Evolutionary conservation across 2,329 filamentous ascomycete genomes (phyloP).

Genomic region (Lecanoromycetidae sp.): DNA sequence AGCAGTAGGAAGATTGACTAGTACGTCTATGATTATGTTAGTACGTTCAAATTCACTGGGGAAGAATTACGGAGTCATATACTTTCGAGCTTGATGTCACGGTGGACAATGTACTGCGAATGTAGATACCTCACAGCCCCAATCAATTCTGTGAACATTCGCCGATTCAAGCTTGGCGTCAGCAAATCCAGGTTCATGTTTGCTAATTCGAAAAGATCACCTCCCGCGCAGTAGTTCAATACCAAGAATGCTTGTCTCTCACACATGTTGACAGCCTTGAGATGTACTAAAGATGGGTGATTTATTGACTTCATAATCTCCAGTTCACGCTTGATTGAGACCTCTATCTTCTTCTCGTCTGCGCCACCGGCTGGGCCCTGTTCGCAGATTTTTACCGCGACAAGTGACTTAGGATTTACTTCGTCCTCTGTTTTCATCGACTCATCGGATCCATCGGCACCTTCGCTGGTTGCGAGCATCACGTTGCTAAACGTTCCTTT

Average conservation of each 20-base stretch:
- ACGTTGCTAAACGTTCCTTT: slow-evolving; percentile 95
- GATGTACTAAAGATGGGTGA: slow-evolving; percentile 79
- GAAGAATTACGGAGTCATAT: slow-evolving; percentile 29
- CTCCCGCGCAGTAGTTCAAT: slow-evolving; percentile 82
- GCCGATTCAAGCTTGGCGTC: slow-evolving; percentile 56
- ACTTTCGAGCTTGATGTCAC: slow-evolving; percentile 98
- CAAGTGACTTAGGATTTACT: slow-evolving; percentile 63
- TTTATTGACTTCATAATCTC: slow-evolving; percentile 82
- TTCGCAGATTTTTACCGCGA: slow-evolving; percentile 91
- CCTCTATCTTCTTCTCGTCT: slow-evolving; percentile 83
- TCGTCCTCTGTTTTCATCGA: slow-evolving; percentile 34
- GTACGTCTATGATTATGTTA: slow-evolving; percentile 52
- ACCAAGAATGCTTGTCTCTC: slow-evolving; percentile 72
- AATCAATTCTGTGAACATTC: slow-evolving; percentile 83
- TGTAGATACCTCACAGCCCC: slow-evolving; percentile 80
- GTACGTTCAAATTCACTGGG: not conserved
- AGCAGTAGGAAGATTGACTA: slow-evolving; percentile 66
- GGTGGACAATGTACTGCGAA: slow-evolving; percentile 73
- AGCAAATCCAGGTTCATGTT: slow-evolving; percentile 58
- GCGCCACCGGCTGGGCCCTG: slow-evolving; percentile 88
- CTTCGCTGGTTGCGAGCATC: slow-evolving; percentile 74
- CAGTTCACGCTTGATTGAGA: slow-evolving; percentile 85
- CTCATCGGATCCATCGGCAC: slow-evolving; percentile 20
- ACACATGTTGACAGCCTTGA: slow-evolving; percentile 85
- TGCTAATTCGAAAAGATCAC: slow-evolving; percentile 88